These are phyloP conservation scores for Dryadomyces quercivorus DNA, from an alignment of 2,329 filamentous ascomycete genomes.

Conservation along the genomic window DNA sequence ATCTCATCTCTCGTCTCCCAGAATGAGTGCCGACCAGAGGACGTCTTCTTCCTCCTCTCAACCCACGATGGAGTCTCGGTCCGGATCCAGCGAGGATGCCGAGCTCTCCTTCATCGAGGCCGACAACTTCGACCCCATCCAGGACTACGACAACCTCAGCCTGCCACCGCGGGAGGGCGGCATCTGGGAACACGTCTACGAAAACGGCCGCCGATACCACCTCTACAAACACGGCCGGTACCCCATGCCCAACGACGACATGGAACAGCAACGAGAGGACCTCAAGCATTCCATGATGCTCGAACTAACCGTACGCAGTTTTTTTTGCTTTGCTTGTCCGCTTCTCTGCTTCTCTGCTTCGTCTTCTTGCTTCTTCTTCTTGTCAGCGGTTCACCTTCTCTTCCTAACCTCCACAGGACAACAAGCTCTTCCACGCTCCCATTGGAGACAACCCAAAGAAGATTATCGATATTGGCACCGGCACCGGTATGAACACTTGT, in stretches of 20 bases:
- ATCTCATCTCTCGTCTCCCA: neutral
- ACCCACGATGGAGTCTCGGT: neutral
- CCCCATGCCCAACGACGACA: conserved; percentile 32
- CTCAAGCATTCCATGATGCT: conserved; percentile 32
- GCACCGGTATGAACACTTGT: conserved; percentile 24
- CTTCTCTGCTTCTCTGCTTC: neutral
- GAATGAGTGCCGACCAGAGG: no score
- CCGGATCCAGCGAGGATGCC: neutral
- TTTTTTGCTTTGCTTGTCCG: neutral
- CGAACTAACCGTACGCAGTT: conserved; percentile 23
- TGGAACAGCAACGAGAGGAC: conserved; percentile 33
- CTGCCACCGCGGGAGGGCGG: conserved; percentile 5
- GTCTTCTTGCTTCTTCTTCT: neutral
- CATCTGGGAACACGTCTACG: conserved; percentile 11
- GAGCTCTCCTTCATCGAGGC: neutral
- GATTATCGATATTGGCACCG: conserved; percentile 37
- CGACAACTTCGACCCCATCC: conserved; percentile 6
- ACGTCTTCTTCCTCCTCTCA: no score
- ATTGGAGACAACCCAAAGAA: conserved; percentile 26
- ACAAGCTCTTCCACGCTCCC: conserved; percentile 27
- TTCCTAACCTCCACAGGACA: conserved; percentile 15
- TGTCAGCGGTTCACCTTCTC: neutral
- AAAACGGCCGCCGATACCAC: conserved; percentile 23
- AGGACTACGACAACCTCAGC: conserved; percentile 8
- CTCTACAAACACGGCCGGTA: conserved; percentile 30